Conservation (phyloP, 331 rosid genomes). For the Pyracantha coccinea region DNA sequence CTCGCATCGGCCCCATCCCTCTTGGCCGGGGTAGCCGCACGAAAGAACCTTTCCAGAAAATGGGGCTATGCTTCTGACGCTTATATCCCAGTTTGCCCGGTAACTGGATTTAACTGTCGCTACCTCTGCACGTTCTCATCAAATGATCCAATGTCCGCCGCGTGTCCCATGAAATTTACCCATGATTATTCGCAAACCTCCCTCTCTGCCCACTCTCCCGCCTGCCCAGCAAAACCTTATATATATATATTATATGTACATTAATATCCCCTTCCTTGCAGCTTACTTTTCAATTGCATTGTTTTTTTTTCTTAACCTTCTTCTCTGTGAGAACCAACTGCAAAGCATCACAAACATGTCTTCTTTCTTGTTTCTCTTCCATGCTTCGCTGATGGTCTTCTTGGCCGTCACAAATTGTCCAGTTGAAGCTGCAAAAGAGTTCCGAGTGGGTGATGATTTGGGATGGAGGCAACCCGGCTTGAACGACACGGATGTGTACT, state of each 20-base stretch:
- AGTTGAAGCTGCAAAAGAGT: slow-evolving; percentile 23
- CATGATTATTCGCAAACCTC: neutral
- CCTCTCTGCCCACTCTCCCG: neutral
- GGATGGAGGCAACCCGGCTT: slow-evolving; percentile 60
- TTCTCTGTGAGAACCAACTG: neutral
- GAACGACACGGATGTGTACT: slow-evolving; percentile 30
- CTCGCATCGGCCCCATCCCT: too few species aligned
- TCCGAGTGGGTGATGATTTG: slow-evolving; percentile 56
- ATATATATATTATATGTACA: neutral
- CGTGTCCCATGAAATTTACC: neutral
- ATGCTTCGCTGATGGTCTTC: slow-evolving; percentile 14
- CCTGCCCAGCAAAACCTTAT: neutral
- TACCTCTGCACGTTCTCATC: neutral
- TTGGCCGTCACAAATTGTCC: slow-evolving; percentile 8
- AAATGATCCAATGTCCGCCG: neutral
- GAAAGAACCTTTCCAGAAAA: too few species aligned
- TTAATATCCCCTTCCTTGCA: neutral
- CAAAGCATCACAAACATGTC: slow-evolving; percentile 11
- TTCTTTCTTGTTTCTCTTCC: slow-evolving; percentile 8
- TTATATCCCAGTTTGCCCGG: neutral
- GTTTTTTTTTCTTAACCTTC: neutral
- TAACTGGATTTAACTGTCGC: slow-evolving; percentile 4
- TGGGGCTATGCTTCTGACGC: too few species aligned
- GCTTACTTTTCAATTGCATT: neutral
- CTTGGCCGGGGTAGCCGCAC: too few species aligned